Percentiles rank a stretch among this genome's conserved stretches.
These are phyloP conservation scores for Hamigera avellanea DNA, from an alignment of 495 filamentous ascomycete genomes.

Conservation along the genomic window DNA sequence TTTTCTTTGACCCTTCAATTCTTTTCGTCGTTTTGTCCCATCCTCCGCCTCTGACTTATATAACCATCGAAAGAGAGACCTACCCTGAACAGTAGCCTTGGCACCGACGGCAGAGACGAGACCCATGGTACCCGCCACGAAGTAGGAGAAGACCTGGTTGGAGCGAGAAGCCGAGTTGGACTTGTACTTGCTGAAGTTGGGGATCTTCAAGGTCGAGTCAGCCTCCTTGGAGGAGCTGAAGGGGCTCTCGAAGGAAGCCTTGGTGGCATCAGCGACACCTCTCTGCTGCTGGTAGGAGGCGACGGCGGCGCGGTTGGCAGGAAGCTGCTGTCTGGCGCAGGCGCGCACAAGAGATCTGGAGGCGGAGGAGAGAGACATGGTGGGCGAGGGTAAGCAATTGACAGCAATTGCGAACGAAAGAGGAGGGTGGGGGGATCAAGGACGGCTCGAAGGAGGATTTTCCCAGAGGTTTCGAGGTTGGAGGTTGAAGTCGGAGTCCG, in stretches of 20 bases:
- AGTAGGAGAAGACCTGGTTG: conserved; percentile 90
- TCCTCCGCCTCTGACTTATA: background rate
- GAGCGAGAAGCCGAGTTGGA: conserved; percentile 46
- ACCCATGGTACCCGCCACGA: conserved; percentile 95
- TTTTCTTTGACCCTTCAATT: conserved; percentile 1
- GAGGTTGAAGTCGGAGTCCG: conserved; percentile 21
- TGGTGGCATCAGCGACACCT: conserved; percentile 32
- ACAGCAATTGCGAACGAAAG: conserved; percentile 27
- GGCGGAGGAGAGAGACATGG: conserved; percentile 37
- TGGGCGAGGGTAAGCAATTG: conserved; percentile 21
- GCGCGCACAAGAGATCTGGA: conserved; percentile 38
- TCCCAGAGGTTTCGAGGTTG: conserved; percentile 22
- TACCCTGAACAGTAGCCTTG: conserved; percentile 95
- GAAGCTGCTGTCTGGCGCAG: conserved; percentile 38
- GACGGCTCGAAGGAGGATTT: conserved; percentile 21
- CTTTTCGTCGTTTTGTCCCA: background rate
- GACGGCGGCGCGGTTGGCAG: conserved; percentile 32
- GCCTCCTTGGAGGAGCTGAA: conserved; percentile 30
- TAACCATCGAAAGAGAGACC: conserved; percentile 18
- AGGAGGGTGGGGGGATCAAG: conserved; percentile 9
- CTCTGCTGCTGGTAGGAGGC: conserved; percentile 38
- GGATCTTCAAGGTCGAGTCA: conserved; percentile 57
- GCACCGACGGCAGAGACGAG: conserved; percentile 82
- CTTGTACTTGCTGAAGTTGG: conserved; percentile 82
- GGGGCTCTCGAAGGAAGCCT: conserved; percentile 40